Conservation (phyloP, 1,284 basidiomycete species). For the Ceraceosorus guamensis region DNA sequence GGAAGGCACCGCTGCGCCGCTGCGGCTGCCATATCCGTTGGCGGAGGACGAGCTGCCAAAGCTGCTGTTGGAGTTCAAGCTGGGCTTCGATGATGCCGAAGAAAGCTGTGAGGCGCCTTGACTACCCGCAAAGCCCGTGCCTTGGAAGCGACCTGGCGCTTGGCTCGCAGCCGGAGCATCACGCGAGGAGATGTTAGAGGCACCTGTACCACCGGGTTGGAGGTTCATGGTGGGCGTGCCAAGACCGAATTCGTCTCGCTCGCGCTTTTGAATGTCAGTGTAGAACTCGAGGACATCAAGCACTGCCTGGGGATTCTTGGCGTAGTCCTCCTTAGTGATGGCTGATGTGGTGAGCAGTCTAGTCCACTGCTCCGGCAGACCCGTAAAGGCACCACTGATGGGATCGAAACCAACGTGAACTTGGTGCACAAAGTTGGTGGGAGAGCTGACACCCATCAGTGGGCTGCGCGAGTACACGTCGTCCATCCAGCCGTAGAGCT, state of each 20-base stretch:
- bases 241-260: conserved; percentile 62
- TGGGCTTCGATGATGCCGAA: neutral
- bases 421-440: conserved; percentile 95
- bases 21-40: neutral
- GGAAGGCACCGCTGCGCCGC: neutral
- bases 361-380: conserved; percentile 93
- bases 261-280: conserved; percentile 91
- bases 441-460: conserved; percentile 82
- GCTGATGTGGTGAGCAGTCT: conserved; percentile 90
- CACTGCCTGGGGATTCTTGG: conserved; percentile 91
- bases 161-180: neutral
- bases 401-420: conserved; percentile 98
- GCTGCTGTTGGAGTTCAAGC: neutral
- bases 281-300: conserved; percentile 97
- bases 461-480: conserved; percentile 89
- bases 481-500: conserved; percentile 92
- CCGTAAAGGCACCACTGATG: conserved; percentile 84
- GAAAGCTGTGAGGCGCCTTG: neutral
- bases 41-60: neutral
- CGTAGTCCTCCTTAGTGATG: conserved; percentile 95
- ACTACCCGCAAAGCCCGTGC: conserved; percentile 15
- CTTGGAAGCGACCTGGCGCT: conserved; percentile 13
- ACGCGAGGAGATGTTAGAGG: conserved; percentile 14
- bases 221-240: conserved; percentile 44
- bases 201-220: conserved; percentile 33